These are phyloP conservation scores for Trichophyton simii DNA, from an alignment of 2,329 filamentous ascomycete species.

Conservation along the genomic window DNA sequence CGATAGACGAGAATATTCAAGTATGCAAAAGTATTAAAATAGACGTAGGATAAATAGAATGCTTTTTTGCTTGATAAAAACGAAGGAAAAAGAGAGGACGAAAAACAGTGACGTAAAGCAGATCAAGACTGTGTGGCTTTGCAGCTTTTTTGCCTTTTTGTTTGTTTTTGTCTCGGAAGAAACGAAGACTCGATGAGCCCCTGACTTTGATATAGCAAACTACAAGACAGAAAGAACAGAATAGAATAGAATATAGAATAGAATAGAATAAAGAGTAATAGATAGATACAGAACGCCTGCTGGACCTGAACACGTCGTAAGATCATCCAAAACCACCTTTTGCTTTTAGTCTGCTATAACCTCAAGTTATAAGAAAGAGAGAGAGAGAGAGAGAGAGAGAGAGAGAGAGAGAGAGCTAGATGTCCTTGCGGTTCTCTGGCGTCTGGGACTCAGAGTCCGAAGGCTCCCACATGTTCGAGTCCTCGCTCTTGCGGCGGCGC, in stretches of 20 bases:
- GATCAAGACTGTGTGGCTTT: background rate
- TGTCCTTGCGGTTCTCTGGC: slow-evolving; percentile 26
- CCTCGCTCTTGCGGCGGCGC: slow-evolving; percentile 40
- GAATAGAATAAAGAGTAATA: background rate
- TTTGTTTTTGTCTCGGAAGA: slow-evolving; percentile 1
- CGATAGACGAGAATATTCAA: no score
- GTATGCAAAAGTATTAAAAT: background rate
- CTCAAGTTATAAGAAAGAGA: no score
- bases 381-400: background rate
- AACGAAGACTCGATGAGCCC: background rate
- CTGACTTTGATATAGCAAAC: background rate
- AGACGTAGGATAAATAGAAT: background rate
- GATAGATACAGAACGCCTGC: background rate
- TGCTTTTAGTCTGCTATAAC: background rate
- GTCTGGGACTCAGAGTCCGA: slow-evolving; percentile 25
- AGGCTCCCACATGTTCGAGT: slow-evolving; percentile 28
- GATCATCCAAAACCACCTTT: background rate
- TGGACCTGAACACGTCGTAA: background rate
- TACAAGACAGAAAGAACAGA: background rate
- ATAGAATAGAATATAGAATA: no score
- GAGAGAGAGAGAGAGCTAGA: slow-evolving; percentile 14
- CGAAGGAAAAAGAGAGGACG: background rate
- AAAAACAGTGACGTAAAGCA: background rate
- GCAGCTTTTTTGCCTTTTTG: background rate
- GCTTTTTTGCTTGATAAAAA: background rate